Evolutionary conservation across 306 rosid genomes (phyloP), one percentile per base, ranked within the genome.

Genomic region (Trichosanthes cucumerina): DNA sequence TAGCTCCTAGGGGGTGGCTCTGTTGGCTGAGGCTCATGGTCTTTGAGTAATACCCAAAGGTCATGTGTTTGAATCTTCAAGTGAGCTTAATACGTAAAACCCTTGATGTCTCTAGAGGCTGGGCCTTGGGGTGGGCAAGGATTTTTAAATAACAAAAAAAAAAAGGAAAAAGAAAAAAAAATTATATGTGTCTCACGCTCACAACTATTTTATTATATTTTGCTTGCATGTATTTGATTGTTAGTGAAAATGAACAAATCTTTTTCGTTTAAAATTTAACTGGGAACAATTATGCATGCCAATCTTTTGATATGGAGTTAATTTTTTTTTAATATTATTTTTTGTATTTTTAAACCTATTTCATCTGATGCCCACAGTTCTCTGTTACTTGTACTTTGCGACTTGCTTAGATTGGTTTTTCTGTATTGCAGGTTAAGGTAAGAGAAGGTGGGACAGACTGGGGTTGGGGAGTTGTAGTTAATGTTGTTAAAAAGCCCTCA

Each of bases 381-480:
- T 33, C 53, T 43, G 9, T 3, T 39, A 26, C 54, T n/a, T 41
- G 14, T 31, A 54, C 28, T 41, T 58, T 11, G 14, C 66, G 18
- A 21, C 53, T 28, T 57, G 46, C 73, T 28, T 46, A 26, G 41
- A 16, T 54, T 16, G 71, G 78, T 33, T 65, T 12, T 47, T 75
- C 11, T 65, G 56, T 24, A 64, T 58, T 82, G 64, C 87, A 95
- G 98, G 89, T 95, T 79, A 92, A 88, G 86, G 79, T 95, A 78
- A 88, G 97, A 88, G 98, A 95, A 86, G 98, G 98, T 18, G 92
- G 97, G 58, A 92, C 97, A 79, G 98, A 95, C 81, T 95, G 98
- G 98, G 97, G 98, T 76, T 95, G 98, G 97, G 98, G 97, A 80
- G 97, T 95, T 84, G 98, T 92, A 44, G 98, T 95, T 74, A 95